Evolutionary conservation across 2,329 filamentous ascomycete genomes (phyloP).

Genomic region (Tolypocladium nubicola): DNA sequence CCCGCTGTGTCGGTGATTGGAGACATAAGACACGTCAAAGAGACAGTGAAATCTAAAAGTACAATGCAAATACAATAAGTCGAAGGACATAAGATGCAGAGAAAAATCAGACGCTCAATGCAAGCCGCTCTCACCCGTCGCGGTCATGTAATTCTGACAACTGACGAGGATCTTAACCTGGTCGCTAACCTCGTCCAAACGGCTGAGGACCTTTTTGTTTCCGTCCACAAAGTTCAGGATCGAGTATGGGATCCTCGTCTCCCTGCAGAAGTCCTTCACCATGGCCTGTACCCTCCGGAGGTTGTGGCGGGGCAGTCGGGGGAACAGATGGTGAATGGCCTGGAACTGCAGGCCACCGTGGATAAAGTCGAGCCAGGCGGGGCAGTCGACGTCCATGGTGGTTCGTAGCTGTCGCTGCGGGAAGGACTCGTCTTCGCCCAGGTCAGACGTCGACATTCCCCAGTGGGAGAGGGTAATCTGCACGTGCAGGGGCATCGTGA

Average conservation of each 20-base stretch:
- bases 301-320: conserved; percentile 76
- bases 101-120: neutral
- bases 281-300: conserved; percentile 63
- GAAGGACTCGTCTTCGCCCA: conserved; percentile 77
- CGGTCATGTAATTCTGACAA: conserved; percentile 39
- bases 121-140: neutral
- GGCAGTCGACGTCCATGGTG: conserved; percentile 89
- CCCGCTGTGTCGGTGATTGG: neutral
- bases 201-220: conserved; percentile 69
- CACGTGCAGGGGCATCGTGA: conserved; percentile 72
- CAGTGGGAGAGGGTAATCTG: conserved; percentile 92
- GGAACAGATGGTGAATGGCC: conserved; percentile 77
- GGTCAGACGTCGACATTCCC: conserved; percentile 81
- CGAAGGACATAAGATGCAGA: too few species aligned
- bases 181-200: conserved; percentile 66
- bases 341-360: conserved; percentile 87
- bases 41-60: neutral
- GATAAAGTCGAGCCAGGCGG: conserved; percentile 78
- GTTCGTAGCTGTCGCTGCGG: conserved; percentile 85
- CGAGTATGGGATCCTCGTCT: conserved; percentile 75
- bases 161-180: conserved; percentile 70
- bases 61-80: neutral
- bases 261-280: conserved; percentile 71
- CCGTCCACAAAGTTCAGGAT: conserved; percentile 77
- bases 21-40: neutral